Evolutionary conservation across 2,329 filamentous ascomycete species (phyloP).

Genomic region (Colletotrichum melonis): DNA sequence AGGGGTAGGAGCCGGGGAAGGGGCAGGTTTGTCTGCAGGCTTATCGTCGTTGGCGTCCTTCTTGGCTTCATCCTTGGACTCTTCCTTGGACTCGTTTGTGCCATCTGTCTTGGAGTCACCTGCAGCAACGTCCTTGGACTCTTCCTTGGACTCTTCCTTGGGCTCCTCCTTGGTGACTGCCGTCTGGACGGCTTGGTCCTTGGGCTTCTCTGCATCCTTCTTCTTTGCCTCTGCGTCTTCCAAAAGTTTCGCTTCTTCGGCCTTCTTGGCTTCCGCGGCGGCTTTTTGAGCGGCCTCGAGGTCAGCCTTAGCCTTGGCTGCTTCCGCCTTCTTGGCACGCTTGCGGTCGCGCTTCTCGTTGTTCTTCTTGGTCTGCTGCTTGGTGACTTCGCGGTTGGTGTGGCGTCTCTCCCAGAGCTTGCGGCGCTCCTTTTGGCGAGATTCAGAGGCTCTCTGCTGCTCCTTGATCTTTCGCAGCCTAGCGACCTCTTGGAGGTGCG

Average conservation of each 20-base stretch:
- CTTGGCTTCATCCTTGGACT: constrained; percentile 30
- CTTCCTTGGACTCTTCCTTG: not conserved
- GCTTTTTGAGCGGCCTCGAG: constrained; percentile 31
- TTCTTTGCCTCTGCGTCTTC: constrained; percentile 45
- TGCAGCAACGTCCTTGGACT: not conserved
- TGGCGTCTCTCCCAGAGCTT: constrained; percentile 62
- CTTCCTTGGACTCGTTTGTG: constrained; percentile 5
- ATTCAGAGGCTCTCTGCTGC: constrained; percentile 60
- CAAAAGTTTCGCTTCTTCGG: constrained; percentile 24
- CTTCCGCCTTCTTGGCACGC: constrained; percentile 34
- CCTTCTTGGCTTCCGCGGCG: constrained; percentile 41
- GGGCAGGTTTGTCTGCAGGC: constrained; percentile 30
- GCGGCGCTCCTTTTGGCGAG: constrained; percentile 56
- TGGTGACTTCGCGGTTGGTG: constrained; percentile 54
- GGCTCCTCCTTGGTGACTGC: constrained; percentile 17
- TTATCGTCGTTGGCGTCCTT: constrained; percentile 34
- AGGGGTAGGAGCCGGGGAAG: constrained; percentile 24
- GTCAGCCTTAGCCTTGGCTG: constrained; percentile 36
- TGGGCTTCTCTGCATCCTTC: constrained; percentile 22
- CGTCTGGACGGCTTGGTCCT: constrained; percentile 32
- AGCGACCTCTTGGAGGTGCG: constrained; percentile 61
- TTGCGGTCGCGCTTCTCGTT: constrained; percentile 46
- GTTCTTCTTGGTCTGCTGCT: constrained; percentile 54
- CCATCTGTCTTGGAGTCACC: not conserved
- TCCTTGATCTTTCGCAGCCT: constrained; percentile 62